Conservation (phyloP, 495 filamentous ascomycete genomes). For the Penicillium pancosmium region DNA sequence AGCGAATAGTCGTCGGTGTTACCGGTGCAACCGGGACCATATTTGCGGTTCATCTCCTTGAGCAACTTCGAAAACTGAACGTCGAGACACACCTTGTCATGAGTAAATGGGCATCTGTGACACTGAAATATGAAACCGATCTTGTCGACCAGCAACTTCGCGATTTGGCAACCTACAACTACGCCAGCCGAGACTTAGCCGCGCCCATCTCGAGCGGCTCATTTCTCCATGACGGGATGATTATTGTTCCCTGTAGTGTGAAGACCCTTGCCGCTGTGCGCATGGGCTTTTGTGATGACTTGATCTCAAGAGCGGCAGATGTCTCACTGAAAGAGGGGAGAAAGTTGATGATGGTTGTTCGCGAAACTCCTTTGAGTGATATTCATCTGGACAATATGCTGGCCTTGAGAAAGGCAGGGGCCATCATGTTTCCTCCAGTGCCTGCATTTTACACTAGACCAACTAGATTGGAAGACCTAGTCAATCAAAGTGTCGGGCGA, state of each 20-base stretch:
- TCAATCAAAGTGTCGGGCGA: slow-evolving; percentile 45
- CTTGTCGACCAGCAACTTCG: slow-evolving; percentile 34
- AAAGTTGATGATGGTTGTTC: slow-evolving; percentile 40
- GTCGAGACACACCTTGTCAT: slow-evolving; percentile 48
- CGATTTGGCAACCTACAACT: slow-evolving; percentile 39
- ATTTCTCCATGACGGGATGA: slow-evolving; percentile 43
- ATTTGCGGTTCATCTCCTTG: slow-evolving; percentile 38
- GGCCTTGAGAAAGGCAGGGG: slow-evolving; percentile 35
- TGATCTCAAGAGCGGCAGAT: slow-evolving; percentile 50
- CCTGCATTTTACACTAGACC: slow-evolving; percentile 46
- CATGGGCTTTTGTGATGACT: slow-evolving; percentile 35
- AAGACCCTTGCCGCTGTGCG: slow-evolving; percentile 39
- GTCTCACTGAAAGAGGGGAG: slow-evolving; percentile 50
- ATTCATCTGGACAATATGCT: slow-evolving; percentile 53
- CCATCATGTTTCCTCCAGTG: slow-evolving; percentile 46
- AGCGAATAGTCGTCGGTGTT: slow-evolving; percentile 46
- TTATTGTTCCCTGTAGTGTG: slow-evolving; percentile 46
- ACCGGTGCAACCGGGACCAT: slow-evolving; percentile 46
- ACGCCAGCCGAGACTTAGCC: slow-evolving; percentile 40
- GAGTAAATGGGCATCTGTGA: slow-evolving; percentile 47
- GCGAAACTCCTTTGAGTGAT: slow-evolving; percentile 49
- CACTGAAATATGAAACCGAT: slow-evolving; percentile 48
- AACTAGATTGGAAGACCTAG: slow-evolving; percentile 37
- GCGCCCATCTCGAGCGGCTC: slow-evolving; percentile 40
- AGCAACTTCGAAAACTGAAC: slow-evolving; percentile 37